Evolutionary conservation across 83 land plant species (phyloP), one percentile per base, ranked within the genome.

Genomic region (Isoetes engelmannii): DNA sequence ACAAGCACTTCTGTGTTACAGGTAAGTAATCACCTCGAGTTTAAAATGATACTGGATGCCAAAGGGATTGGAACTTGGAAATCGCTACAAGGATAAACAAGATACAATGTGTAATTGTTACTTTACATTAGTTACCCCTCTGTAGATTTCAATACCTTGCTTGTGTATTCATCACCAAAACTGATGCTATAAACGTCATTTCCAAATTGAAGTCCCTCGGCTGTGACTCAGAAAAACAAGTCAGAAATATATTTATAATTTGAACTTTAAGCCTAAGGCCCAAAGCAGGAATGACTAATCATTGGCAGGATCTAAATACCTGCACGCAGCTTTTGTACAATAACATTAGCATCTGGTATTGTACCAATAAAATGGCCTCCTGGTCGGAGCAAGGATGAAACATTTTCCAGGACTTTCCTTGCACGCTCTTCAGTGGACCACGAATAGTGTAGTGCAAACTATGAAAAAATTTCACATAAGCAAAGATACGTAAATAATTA

Each of bases 391-490:
- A 87, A 72, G 8, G 83, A 74, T 44, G 98, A 82, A 37, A 87
- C 79, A 81, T 92, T 92, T 57, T 81, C 83, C 64, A 92, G 70
- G 44, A 92, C 98, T 63, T 82, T 73, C 45, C 94, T 80, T 48
- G 98, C 98, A 59, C 92, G 86, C 61, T 87, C 86, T 70, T 85
- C 91, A 21, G 85, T 89, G 19, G 92, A 87, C 98, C 98, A 92
- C 41, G 98, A 92, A 67, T 92, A 92, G 72, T 92, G 98, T 85
- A 92, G 66, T 12, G 98, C 95, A 85, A 92, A 92, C 92, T 92
- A 78, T 70, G 75, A 69, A 10, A 51, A 12, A 51, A 17, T 51
- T 28, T 28, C 37, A 28, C 37, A 28, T 28, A 28, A 28, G 37
- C 37, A 28, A 28, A 28, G 37, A 28, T 28, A 28, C 1, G 37